A percentile compares a stretch with the other conserved stretches of the same genome.
Conservation (phyloP, 2,329 filamentous ascomycete genomes). For the Coniochaeta sp. region DNA sequence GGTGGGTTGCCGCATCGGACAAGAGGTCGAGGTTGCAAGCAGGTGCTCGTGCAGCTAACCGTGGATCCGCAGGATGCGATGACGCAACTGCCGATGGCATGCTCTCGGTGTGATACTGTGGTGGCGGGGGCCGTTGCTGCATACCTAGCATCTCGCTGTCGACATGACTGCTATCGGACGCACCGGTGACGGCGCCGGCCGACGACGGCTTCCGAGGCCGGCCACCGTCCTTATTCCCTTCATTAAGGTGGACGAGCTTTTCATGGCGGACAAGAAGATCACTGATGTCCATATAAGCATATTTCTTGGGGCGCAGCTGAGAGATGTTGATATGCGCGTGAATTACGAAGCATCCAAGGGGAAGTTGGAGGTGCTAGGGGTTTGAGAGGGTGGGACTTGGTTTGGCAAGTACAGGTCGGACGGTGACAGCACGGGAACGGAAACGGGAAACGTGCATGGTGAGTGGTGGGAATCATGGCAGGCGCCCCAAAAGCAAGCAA, state of each 20-base stretch:
- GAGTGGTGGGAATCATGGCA: constrained; percentile 6
- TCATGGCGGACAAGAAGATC: constrained; percentile 57
- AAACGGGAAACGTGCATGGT: background rate
- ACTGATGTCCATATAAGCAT: constrained; percentile 56
- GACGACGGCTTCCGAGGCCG: constrained; percentile 43
- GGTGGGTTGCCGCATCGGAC: constrained; percentile 48
- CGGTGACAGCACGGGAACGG: constrained; percentile 1
- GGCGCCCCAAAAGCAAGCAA: constrained; percentile 6
- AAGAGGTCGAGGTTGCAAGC: constrained; percentile 52
- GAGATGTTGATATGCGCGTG: constrained; percentile 11
- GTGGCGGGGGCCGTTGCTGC: constrained; percentile 22
- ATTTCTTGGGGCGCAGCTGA: constrained; percentile 15
- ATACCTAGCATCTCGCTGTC: constrained; percentile 38
- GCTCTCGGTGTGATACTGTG: constrained; percentile 32
- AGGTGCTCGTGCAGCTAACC: constrained; percentile 33
- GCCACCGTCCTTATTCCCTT: constrained; percentile 45
- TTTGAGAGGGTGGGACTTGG: background rate
- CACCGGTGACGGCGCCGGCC: constrained; percentile 32
- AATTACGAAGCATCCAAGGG: constrained; percentile 14
- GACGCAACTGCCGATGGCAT: constrained; percentile 28
- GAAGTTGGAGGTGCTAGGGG: background rate
- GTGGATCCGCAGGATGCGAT: constrained; percentile 37
- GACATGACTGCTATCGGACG: constrained; percentile 37
- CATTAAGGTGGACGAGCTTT: constrained; percentile 57
- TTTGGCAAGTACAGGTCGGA: background rate